Evolutionary conservation across 345 rosid species (phyloP).

Genomic region (Angophora floribunda): DNA sequence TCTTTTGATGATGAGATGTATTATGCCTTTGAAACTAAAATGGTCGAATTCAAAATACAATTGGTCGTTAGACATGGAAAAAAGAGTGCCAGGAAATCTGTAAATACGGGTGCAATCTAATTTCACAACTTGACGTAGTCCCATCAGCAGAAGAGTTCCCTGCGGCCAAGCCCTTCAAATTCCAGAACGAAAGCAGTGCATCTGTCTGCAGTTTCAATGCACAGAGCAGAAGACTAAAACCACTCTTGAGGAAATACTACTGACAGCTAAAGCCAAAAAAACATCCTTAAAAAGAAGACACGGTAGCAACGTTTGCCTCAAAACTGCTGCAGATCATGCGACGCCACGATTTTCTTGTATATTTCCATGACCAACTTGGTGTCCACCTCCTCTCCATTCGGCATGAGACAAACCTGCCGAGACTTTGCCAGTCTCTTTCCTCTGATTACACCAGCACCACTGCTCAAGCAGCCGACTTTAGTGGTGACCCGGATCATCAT

Average conservation of each 20-base stretch:
- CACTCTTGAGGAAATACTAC: background rate
- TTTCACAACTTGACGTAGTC: background rate
- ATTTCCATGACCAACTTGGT: constrained; percentile 1
- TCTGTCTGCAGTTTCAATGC: background rate
- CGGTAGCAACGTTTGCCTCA: background rate
- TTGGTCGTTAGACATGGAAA: background rate
- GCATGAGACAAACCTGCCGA: background rate
- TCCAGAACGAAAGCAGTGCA: background rate
- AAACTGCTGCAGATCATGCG: background rate
- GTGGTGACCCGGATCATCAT: background rate
- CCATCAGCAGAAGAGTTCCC: background rate
- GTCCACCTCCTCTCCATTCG: constrained; percentile 16
- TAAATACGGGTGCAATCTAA: background rate
- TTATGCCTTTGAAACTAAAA: background rate
- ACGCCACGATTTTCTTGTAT: background rate
- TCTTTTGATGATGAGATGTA: background rate
- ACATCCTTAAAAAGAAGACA: background rate
- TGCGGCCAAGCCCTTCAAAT: background rate
- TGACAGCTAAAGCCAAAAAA: background rate
- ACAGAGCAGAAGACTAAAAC: background rate
- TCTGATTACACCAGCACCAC: background rate
- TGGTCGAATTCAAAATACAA: background rate
- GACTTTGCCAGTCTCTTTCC: constrained; percentile 7
- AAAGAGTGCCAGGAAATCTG: background rate
- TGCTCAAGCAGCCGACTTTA: background rate